These are phyloP conservation scores for Chaetomium tenue DNA, from an alignment of 495 filamentous ascomycete genomes.

Conservation along the genomic window DNA sequence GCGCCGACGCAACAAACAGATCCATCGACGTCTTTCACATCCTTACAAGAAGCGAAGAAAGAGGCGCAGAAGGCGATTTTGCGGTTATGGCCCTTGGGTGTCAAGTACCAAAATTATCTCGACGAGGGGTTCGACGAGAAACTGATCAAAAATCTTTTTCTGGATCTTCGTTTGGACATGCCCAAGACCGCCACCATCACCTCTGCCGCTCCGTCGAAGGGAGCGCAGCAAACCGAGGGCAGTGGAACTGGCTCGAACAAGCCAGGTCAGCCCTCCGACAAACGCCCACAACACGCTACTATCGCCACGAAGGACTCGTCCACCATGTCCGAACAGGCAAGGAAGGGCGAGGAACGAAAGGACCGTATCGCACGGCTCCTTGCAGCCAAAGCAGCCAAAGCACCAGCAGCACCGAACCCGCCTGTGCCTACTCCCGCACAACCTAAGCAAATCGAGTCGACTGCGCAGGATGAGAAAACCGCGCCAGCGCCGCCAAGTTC, in stretches of 20 bases:
- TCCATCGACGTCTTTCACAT: constrained; percentile 20
- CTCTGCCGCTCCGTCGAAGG: neutral
- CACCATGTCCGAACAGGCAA: constrained; percentile 28
- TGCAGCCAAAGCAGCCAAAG: constrained; percentile 53
- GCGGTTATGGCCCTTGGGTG: constrained; percentile 60
- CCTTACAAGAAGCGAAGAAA: constrained; percentile 55
- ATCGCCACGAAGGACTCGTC: constrained; percentile 15
- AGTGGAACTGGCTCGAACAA: neutral
- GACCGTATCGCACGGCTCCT: constrained; percentile 73
- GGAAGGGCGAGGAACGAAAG: constrained; percentile 66
- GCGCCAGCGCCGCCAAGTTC: constrained; percentile 15
- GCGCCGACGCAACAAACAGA: constrained; percentile 7
- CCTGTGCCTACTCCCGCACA: constrained; percentile 15
- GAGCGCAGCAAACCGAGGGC: neutral
- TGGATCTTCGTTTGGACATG: constrained; percentile 59
- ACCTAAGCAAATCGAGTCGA: constrained; percentile 18
- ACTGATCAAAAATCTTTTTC: constrained; percentile 62
- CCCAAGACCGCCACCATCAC: constrained; percentile 28
- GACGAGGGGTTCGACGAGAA: constrained; percentile 67
- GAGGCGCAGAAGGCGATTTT: constrained; percentile 69
- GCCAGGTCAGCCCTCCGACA: constrained; percentile 2
- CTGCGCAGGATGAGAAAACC: constrained; percentile 17
- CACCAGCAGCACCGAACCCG: constrained; percentile 10
- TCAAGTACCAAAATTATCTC: constrained; percentile 66
- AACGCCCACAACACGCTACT: constrained; percentile 14